Base-by-base conservation (phyloP, 2,329 filamentous ascomycete species). In the Colletotrichum coccodes region DNA sequence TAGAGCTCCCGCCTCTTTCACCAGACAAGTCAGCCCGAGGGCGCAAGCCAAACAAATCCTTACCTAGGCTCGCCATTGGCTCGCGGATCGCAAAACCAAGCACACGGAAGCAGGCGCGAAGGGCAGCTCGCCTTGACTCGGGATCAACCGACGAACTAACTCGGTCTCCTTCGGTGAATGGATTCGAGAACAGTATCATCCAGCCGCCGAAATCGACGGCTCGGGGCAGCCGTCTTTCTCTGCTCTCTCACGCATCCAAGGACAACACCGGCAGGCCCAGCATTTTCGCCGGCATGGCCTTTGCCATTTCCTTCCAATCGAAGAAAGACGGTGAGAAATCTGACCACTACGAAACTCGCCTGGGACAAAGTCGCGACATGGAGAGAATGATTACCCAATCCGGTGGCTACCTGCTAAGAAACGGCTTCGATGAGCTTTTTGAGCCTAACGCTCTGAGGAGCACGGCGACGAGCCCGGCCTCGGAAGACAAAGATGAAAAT, bases 371-470 rank as follows among this genome's bases (percentile, higher is more conserved):
- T 75, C 82, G 54, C 78, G 75, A 77, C 32, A 73, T 96, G 3
- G 88, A 88, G 38, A 84, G 83, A 1, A 82, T 89, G 56, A 94
- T 98, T 62, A 80, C 84, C 2, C 85, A 88, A 6, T 90, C 93
- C 57, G 95, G 94, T 3, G 95, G 94, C 1, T 82, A 80, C 0
- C 83, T 98, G 11, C 79, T 98, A 0, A 80, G 89, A 1, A 86
- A 90, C 40, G 94, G 94, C 0, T 98, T 98, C 72, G 90, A 95
- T 62, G 90, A 93, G 73, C 83, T 98, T 1, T 97, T 98, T 75
- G 86, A 91, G 47, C 73, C 79, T 1, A 76, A 77, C 2, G 60
- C 79, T 47, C 57, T 84, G 71, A 79, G 78, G 69, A 77, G 73
- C 59, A 78, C 76, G 23, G 75, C 71, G 8, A 71, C 71, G 67